Evolutionary conservation across 176 grass and related monocot species (phyloP).

Genomic region (Eragrostis curvula): DNA sequence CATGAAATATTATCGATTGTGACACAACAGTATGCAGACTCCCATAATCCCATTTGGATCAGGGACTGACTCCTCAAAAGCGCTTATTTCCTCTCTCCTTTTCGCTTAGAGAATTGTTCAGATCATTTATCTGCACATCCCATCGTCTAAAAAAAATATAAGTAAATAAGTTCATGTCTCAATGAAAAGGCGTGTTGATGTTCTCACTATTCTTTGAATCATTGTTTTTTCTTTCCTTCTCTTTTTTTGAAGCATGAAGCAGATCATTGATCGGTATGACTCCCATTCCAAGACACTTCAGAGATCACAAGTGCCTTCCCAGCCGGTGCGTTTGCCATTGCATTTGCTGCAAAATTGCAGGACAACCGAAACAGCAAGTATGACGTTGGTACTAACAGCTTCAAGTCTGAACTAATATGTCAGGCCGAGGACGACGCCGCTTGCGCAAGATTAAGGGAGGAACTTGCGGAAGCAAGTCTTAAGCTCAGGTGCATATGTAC

Average conservation of each 20-base stretch:
- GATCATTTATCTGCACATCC: not conserved
- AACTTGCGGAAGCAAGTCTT: constrained; percentile 62
- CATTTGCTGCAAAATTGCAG: not conserved
- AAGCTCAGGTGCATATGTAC: constrained; percentile 51
- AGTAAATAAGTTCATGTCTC: not conserved
- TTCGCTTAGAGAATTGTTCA: not conserved
- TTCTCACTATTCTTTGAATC: not conserved
- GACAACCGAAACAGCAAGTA: not conserved
- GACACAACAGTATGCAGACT: not conserved
- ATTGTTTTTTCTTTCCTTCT: constrained; percentile 16
- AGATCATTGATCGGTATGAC: constrained; percentile 70
- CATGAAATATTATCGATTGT: not conserved
- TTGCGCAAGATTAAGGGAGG: constrained; percentile 46
- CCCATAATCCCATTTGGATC: no score
- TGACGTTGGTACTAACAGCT: not conserved
- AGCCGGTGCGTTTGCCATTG: constrained; percentile 18
- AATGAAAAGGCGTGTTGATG: not conserved
- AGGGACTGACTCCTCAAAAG: not conserved
- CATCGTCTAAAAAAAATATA: not conserved
- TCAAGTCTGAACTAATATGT: constrained; percentile 9
- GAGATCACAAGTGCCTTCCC: constrained; percentile 40
- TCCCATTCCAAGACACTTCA: constrained; percentile 61
- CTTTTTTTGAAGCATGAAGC: constrained; percentile 62
- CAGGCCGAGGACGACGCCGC: constrained; percentile 54
- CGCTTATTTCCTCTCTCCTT: not conserved